These are phyloP conservation scores for Alloascoidea hylecoeti DNA, from an alignment of 805 yeast genomes.

Conservation along the genomic window DNA sequence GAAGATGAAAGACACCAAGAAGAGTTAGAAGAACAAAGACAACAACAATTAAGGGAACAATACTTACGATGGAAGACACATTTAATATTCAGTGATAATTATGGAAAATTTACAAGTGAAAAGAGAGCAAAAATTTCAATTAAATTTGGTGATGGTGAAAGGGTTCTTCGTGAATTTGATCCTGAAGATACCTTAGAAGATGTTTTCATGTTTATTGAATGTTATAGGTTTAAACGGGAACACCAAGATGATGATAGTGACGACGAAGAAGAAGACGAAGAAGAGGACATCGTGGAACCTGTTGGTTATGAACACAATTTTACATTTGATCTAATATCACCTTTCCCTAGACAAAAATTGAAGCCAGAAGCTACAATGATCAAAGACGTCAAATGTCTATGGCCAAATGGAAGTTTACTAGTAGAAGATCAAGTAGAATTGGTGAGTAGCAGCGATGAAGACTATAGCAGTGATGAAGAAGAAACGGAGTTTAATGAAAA, in stretches of 20 bases:
- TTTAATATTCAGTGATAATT: slow-evolving; percentile 7
- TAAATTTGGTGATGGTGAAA: slow-evolving; percentile 34
- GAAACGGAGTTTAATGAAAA: too few relatives aligned
- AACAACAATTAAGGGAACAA: slow-evolving; percentile 10
- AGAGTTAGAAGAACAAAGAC: slow-evolving; percentile 5
- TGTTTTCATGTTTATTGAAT: slow-evolving; percentile 47
- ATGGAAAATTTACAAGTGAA: slow-evolving; percentile 24
- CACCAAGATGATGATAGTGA: slow-evolving; percentile 10
- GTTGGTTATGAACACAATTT: slow-evolving; percentile 22
- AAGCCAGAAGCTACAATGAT: slow-evolving; percentile 14
- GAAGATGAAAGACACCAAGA: not conserved
- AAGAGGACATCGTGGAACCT: slow-evolving; percentile 11
- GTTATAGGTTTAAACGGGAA: slow-evolving; percentile 9
- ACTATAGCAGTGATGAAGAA: not conserved
- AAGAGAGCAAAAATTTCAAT: slow-evolving; percentile 43
- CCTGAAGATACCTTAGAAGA: slow-evolving; percentile 31
- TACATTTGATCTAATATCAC: slow-evolving; percentile 24
- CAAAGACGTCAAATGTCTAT: slow-evolving; percentile 23
- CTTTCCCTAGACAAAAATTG: slow-evolving; percentile 29
- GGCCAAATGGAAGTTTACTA: slow-evolving; percentile 36
- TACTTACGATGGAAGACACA: slow-evolving; percentile 8
- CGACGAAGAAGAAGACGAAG: slow-evolving; percentile 11
- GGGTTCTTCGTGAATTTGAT: slow-evolving; percentile 29
- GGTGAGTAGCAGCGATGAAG: not conserved
- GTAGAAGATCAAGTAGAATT: slow-evolving; percentile 18